Percentiles rank a stretch among this genome's conserved stretches.
Evolutionary conservation across 2,329 filamentous ascomycete species (phyloP).

Genomic region (Aspergillus niger): DNA sequence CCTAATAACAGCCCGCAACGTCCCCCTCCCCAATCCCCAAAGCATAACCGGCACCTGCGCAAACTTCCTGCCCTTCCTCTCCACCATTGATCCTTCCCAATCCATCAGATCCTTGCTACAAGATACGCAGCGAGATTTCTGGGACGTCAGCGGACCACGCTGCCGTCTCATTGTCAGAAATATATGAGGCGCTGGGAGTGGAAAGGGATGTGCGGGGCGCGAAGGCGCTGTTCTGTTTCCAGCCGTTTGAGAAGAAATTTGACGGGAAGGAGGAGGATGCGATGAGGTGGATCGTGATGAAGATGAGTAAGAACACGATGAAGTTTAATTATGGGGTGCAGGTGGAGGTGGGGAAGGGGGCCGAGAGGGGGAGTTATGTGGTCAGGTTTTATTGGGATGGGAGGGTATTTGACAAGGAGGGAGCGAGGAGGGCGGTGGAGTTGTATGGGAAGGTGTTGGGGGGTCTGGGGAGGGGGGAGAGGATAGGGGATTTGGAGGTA

Average conservation of each 20-base stretch:
- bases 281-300: conserved; percentile 20
- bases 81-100: conserved; percentile 12
- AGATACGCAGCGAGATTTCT: conserved; percentile 30
- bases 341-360: conserved; percentile 11
- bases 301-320: conserved; percentile 15
- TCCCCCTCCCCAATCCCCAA: conserved; percentile 39
- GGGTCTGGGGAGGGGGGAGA: not conserved
- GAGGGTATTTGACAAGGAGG: not conserved
- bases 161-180: conserved; percentile 26
- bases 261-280: conserved; percentile 4
- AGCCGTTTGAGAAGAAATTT: conserved; percentile 35
- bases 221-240: conserved; percentile 33
- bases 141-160: conserved; percentile 35
- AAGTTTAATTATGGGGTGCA: conserved; percentile 6
- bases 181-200: conserved; percentile 26
- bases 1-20: conserved; percentile 43
- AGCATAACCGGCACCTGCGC: conserved; percentile 41
- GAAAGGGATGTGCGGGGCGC: conserved; percentile 18
- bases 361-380: not conserved
- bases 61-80: conserved; percentile 42
- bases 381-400: not conserved
- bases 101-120: conserved; percentile 21
- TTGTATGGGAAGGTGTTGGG: not conserved
- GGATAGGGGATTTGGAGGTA: not conserved
- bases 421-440: not conserved